A percentile compares a stretch with the other conserved stretches of the same genome.
phyloP scores from a whole-genome alignment of 495 filamentous ascomycete genomes.

The Xylaria bambusicola region DNA sequence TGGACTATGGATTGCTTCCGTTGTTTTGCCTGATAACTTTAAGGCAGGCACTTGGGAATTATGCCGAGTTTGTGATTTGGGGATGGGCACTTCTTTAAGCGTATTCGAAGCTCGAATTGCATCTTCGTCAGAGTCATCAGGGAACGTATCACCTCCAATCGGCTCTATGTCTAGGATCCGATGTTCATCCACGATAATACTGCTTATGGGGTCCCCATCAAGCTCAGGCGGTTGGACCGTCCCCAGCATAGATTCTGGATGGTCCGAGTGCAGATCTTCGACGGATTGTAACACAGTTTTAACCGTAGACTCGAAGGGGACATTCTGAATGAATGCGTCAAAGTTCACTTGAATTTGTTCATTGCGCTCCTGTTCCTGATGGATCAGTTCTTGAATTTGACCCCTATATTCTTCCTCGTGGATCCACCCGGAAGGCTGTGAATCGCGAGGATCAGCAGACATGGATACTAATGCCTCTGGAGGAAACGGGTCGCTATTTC shows the following conservation, averaged over 20 bases:
- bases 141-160: constrained; percentile 44
- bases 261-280: constrained; percentile 79
- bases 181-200: constrained; percentile 49
- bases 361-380: constrained; percentile 59
- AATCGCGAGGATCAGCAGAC: constrained; percentile 76
- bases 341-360: constrained; percentile 56
- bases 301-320: constrained; percentile 57
- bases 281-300: constrained; percentile 80
- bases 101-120: constrained; percentile 22
- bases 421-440: constrained; percentile 74
- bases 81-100: neutral
- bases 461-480: constrained; percentile 80
- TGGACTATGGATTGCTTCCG: neutral
- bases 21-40: neutral
- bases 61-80: neutral
- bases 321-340: constrained; percentile 59
- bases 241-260: constrained; percentile 53
- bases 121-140: constrained; percentile 60
- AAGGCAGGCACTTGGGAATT: neutral
- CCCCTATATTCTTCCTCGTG: constrained; percentile 83
- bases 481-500: constrained; percentile 72
- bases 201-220: constrained; percentile 30
- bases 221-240: constrained; percentile 29
- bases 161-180: constrained; percentile 40
- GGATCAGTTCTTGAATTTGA: constrained; percentile 59